Conservation (phyloP, 2,329 filamentous ascomycete species). For the Ophiostoma tasmaniense region DNA sequence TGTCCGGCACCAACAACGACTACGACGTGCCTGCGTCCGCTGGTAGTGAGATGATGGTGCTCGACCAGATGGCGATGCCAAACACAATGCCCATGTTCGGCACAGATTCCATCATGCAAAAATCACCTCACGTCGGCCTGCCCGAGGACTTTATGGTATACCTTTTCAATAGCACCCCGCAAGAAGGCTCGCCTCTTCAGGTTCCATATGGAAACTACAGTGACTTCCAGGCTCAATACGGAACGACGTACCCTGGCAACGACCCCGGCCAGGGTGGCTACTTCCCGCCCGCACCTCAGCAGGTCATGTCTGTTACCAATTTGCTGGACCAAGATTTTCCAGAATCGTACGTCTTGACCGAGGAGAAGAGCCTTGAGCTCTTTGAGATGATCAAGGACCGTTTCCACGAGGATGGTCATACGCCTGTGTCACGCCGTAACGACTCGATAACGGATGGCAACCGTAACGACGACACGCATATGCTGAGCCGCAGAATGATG, state of each 20-base stretch:
- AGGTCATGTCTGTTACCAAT: slow-evolving; percentile 85
- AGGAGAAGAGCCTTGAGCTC: slow-evolving; percentile 77
- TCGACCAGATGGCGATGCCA: slow-evolving; percentile 54
- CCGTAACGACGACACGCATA: slow-evolving; percentile 53
- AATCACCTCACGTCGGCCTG: slow-evolving; percentile 75
- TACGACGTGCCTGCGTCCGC: slow-evolving; percentile 40
- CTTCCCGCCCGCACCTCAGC: slow-evolving; percentile 54
- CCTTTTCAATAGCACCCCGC: slow-evolving; percentile 61
- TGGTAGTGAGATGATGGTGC: slow-evolving; percentile 47
- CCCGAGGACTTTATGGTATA: slow-evolving; percentile 82
- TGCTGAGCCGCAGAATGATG: slow-evolving; percentile 88
- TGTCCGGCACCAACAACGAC: slow-evolving; percentile 33
- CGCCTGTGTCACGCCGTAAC: slow-evolving; percentile 64
- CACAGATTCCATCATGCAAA: slow-evolving; percentile 65
- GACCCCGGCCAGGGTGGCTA: slow-evolving; percentile 44
- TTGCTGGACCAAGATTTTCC: slow-evolving; percentile 72
- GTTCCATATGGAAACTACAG: slow-evolving; percentile 36
- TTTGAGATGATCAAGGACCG: slow-evolving; percentile 71
- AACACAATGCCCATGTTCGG: slow-evolving; percentile 82
- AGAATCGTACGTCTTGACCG: slow-evolving; percentile 71
- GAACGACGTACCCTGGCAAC: slow-evolving; percentile 40
- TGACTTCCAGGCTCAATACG: slow-evolving; percentile 42
- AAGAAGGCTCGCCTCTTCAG: slow-evolving; percentile 45
- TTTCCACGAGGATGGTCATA: slow-evolving; percentile 73
- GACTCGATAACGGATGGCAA: slow-evolving; percentile 73